Conservation (phyloP, 2,329 filamentous ascomycete genomes). For the Ceratocystis cubensis region DNA sequence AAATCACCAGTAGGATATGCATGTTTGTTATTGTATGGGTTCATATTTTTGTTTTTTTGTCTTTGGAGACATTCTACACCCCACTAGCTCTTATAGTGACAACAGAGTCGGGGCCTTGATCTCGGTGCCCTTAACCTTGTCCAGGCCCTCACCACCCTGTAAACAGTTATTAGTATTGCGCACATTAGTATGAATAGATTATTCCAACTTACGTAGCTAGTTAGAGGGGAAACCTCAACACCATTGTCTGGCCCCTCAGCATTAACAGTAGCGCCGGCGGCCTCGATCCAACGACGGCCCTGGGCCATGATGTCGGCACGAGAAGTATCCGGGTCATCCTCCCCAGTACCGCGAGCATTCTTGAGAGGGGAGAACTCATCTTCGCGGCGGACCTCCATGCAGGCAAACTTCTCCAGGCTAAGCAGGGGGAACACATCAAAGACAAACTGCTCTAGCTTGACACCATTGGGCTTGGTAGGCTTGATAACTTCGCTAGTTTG, state of each 20-base stretch:
- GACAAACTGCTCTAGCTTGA: slow-evolving; percentile 78
- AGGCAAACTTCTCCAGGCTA: slow-evolving; percentile 72
- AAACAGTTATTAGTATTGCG: slow-evolving; percentile 8
- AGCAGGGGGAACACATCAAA: slow-evolving; percentile 96
- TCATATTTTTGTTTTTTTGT: neutral
- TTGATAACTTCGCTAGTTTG: slow-evolving; percentile 70
- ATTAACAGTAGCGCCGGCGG: slow-evolving; percentile 62
- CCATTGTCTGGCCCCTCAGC: slow-evolving; percentile 52
- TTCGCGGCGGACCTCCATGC: slow-evolving; percentile 88
- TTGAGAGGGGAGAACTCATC: slow-evolving; percentile 98
- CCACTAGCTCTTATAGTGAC: slow-evolving; percentile 11
- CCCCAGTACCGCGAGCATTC: slow-evolving; percentile 71
- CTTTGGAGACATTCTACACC: neutral
- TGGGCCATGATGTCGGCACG: slow-evolving; percentile 80
- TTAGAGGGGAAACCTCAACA: slow-evolving; percentile 80
- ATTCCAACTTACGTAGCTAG: slow-evolving; percentile 73
- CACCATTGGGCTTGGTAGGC: slow-evolving; percentile 88
- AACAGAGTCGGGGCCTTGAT: slow-evolving; percentile 42
- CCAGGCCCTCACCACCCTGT: slow-evolving; percentile 51
- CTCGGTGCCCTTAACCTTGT: slow-evolving; percentile 40
- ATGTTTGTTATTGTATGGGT: neutral
- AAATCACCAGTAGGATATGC: neutral
- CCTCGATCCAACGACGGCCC: slow-evolving; percentile 73
- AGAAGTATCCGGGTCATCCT: slow-evolving; percentile 92
- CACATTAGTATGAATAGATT: slow-evolving; percentile 21